A percentile compares a stretch with the other conserved stretches of the same genome.
Conservation (phyloP, 2,329 filamentous ascomycete species). For the Trichoderma sp. region DNA sequence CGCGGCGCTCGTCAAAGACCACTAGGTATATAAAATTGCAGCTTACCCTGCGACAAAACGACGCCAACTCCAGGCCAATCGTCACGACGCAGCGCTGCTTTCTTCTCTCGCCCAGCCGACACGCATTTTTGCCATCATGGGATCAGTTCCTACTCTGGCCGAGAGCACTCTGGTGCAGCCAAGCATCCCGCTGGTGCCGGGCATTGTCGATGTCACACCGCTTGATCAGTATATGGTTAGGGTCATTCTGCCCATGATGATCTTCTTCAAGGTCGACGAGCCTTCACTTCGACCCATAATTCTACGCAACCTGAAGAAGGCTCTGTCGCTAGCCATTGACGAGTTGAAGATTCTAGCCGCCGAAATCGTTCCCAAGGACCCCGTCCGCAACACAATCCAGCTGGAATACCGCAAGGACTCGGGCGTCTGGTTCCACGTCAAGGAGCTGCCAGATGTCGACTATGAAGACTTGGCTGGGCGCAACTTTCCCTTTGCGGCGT, state of each 20-base stretch:
- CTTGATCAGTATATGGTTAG: conserved; percentile 27
- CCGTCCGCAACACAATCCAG: conserved; percentile 16
- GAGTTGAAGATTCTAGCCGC: conserved; percentile 23
- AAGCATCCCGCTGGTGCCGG: conserved; percentile 24
- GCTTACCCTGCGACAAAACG: conserved; percentile 5
- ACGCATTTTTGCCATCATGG: background rate
- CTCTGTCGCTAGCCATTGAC: conserved; percentile 20
- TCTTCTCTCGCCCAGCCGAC: background rate
- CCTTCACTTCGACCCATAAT: conserved; percentile 23
- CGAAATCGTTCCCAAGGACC: conserved; percentile 12
- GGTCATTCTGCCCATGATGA: conserved; percentile 26
- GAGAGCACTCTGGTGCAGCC: conserved; percentile 22
- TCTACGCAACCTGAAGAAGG: conserved; percentile 19
- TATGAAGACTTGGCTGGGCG: conserved; percentile 15
- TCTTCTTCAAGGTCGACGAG: conserved; percentile 23
- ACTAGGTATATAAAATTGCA: conserved; percentile 14
- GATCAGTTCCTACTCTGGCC: background rate
- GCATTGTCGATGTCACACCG: conserved; percentile 19
- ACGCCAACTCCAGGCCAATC: background rate
- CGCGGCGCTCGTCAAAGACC: background rate
- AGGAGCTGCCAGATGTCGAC: conserved; percentile 19
- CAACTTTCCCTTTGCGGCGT: conserved; percentile 22
- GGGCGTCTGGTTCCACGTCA: conserved; percentile 26
- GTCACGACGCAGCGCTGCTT: background rate
- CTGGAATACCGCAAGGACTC: conserved; percentile 22